Base-by-base conservation (phyloP, 306 rosid species). In the Dalbergia cochinchinensis region DNA sequence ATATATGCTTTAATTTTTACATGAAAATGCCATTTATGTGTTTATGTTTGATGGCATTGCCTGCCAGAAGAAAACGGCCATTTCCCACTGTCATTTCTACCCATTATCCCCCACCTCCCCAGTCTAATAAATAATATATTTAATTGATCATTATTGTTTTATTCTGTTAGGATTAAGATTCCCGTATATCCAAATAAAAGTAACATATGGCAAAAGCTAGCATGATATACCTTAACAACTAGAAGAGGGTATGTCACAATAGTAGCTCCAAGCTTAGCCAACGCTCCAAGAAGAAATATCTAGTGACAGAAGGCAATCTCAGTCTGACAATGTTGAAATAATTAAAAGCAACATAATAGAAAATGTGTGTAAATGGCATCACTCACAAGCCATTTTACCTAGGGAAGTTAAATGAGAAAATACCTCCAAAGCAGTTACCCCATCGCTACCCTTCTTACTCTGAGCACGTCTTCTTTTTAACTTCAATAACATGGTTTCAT, bases 201-300 rank as follows among this genome's bases (percentile, higher is more conserved):
- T 7, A n/a, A 53, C 11, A 53, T 15, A 53, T 15, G 69, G 73
- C 16, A 71, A 53, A 53, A 53, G 59, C 54, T 6, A 13, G 76
- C 7, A 41, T 13, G 34, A 71, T 71, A 75, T 90, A 95, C 99
- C 99, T 96, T 96, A 51, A 96, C 94, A 75, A 96, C 99, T 69
- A 96, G 82, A 65, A 96, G 91, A 73, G 99, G 99, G 88, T 96
- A 96, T 3, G 98, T 96, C 64, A 96, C 88, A 50, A 91, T 88
- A 11, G 99, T 96, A 68, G 99, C 99, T 78, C 99, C 99, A 64
- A 95, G 94, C 87, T 95, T 95, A 47, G 99, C 99, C 65, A 95
- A 69, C 35, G 99, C 99, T 68, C 99, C 98, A 60, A 93, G 97
- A 78, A 93, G 83, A 91, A 96, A 96, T 68, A 91, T 78, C 99